These are phyloP conservation scores for Durusdinium trenchii DNA, from an alignment of 73 alveolate genomes.

Conservation along the genomic window DNA sequence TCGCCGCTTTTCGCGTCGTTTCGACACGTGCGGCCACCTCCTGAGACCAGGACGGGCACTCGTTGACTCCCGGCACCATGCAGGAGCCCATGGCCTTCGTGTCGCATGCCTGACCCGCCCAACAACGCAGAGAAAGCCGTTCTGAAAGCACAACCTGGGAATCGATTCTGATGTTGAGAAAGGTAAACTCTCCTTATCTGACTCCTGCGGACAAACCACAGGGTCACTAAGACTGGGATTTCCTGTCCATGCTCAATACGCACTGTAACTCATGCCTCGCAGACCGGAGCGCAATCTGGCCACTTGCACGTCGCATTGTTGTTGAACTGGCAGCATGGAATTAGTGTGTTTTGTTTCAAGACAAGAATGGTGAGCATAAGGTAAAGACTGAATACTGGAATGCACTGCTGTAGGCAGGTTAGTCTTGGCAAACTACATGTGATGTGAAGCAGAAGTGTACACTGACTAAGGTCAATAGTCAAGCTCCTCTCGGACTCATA, in stretches of 20 bases:
- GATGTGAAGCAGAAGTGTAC: too few relatives aligned
- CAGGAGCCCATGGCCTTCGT: conserved; percentile 86
- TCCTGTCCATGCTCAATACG: not conserved
- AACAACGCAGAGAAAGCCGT: too few relatives aligned
- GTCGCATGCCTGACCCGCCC: conserved; percentile 11
- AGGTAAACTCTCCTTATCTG: not conserved
- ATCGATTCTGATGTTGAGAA: too few relatives aligned
- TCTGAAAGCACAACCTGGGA: too few relatives aligned
- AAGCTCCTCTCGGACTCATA: too few relatives aligned
- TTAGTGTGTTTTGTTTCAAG: not conserved
- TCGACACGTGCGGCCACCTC: not conserved
- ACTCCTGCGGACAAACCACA: not conserved
- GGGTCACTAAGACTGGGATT: not conserved
- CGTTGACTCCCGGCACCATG: conserved; percentile 58
- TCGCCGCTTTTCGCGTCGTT: not conserved
- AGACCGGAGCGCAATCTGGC: conserved; percentile 75
- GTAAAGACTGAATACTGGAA: too few relatives aligned
- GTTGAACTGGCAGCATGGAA: conserved; percentile 80
- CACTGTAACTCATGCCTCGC: conserved; percentile 18
- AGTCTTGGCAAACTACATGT: too few relatives aligned
- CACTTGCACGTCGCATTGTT: conserved; percentile 33
- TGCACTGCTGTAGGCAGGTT: too few relatives aligned
- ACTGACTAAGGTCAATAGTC: too few relatives aligned
- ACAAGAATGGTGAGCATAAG: not conserved
- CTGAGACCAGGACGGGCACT: conserved; percentile 42